Evolutionary conservation across 768 basidiomycete genomes (phyloP), one percentile per base, ranked within the genome.

Genomic region (Xerocomus brunneocitrinus): DNA sequence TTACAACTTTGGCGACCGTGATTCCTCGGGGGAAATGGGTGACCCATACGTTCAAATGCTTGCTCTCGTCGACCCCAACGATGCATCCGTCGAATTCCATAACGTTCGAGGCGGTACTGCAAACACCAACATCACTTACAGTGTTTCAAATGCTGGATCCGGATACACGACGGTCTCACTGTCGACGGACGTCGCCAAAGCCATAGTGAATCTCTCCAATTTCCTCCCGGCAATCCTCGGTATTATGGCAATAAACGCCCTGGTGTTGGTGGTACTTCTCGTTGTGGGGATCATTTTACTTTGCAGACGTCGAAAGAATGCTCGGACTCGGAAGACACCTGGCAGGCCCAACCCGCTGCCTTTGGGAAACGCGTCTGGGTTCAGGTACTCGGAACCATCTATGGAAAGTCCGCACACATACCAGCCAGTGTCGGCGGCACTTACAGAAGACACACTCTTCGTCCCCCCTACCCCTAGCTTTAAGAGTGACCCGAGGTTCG

Each of bases 1-100:
- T 52, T 93, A 91, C 67, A 87, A 91, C 68, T 93, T 87, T 64
- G 90, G 90, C 24, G 87, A 92, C 70, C 90, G 81, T 59, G 79
- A 84, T 62, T 66, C 76, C 12, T 72, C 76, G 5, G 84, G 82
- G 35, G 68, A 77, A 14, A 84, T 84, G 82, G 89, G 87, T 38
- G 69, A 84, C 63, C 91, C 91, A 5, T 90, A 87, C 66, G 79
- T 93, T 71, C 84, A 85, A 68, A 70, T 93, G 36, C 75, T 90
- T 56, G 72, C 87, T 13, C 75, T 90, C 49, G 68, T 87, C 55
- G 76, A 90, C 63, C 83, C 90, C 19, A 73, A 83, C 60, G 64
- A 81, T 49, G 90, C 87, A 22, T 89, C 88, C 14, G 62, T 71
- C 43, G 86, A 88, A 50, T 93, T 92, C 71, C 83, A 84, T 62